phyloP scores from a whole-genome alignment of 1,284 basidiomycete genomes.

The Moesziomyces globuligerus region DNA sequence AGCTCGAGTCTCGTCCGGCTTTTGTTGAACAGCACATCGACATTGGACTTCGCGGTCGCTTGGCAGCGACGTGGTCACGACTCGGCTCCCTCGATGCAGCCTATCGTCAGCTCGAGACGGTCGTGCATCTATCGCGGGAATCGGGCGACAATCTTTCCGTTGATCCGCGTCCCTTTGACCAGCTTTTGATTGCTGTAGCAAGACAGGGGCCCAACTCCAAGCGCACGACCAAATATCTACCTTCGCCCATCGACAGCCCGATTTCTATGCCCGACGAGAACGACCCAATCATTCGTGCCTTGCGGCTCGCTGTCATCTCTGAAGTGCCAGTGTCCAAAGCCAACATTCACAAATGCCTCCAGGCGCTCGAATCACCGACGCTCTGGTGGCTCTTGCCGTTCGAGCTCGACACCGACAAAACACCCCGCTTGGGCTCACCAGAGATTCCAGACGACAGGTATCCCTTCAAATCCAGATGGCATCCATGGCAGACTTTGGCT shows the following conservation, averaged over 20 bases:
- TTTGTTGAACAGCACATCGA: conserved; percentile 5
- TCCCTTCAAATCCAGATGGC: conserved; percentile 25
- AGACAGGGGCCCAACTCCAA: conserved; percentile 1
- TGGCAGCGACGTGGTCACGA: conserved; percentile 25
- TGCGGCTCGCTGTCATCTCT: conserved; percentile 24
- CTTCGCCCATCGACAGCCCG: conserved; percentile 30
- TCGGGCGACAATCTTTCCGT: neutral
- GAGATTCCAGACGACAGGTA: conserved; percentile 15
- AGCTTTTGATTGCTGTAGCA: conserved; percentile 31
- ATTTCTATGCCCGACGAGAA: conserved; percentile 3
- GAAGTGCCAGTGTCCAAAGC: conserved; percentile 24
- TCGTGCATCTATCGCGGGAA: conserved; percentile 6
- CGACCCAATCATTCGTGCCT: conserved; percentile 27
- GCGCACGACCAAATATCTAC: conserved; percentile 6
- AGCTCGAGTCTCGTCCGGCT: neutral
- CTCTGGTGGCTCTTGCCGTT: conserved; percentile 43
- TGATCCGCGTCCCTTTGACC: conserved; percentile 42
- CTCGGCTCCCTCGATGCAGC: conserved; percentile 21
- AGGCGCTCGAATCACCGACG: conserved; percentile 27
- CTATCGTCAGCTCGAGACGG: conserved; percentile 2
- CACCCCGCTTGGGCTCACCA: neutral
- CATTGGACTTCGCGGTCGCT: conserved; percentile 18
- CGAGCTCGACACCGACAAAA: conserved; percentile 15
- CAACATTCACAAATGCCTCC: conserved; percentile 28
- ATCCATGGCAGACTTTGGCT: conserved; percentile 34